Percentiles rank a stretch among this genome's conserved stretches.
Evolutionary conservation across 441 rosid species (phyloP).

Genomic region (Pelargonium cotyledonis): DNA sequence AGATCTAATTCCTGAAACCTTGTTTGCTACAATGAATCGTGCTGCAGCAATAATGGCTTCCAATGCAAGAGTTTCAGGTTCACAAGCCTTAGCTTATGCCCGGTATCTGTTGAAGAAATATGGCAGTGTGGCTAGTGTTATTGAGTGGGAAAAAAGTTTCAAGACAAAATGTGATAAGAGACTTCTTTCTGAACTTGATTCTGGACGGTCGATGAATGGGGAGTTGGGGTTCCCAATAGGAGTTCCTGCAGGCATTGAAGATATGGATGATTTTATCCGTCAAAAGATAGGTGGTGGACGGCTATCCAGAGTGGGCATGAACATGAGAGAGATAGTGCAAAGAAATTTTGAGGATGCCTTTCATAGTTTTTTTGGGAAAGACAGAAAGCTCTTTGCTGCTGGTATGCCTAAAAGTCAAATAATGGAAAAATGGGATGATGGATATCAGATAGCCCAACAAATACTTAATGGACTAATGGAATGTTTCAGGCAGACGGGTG

Average conservation of each 20-base stretch:
- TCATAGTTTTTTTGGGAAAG: constrained; percentile 47
- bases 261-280: constrained; percentile 81
- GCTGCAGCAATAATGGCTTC: constrained; percentile 56
- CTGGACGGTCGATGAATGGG: constrained; percentile 59
- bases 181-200: constrained; percentile 88
- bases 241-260: constrained; percentile 79
- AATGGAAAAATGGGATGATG: constrained; percentile 65
- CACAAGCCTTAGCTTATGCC: constrained; percentile 64
- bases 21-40: constrained; percentile 62
- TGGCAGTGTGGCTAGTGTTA: constrained; percentile 61
- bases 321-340: constrained; percentile 78
- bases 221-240: constrained; percentile 82
- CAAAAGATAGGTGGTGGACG: constrained; percentile 70
- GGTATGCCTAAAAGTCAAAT: constrained; percentile 45
- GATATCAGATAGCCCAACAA: constrained; percentile 77
- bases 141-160: constrained; percentile 82
- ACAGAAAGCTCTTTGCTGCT: constrained; percentile 54
- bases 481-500: constrained; percentile 82
- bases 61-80: constrained; percentile 65
- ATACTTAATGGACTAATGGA: constrained; percentile 71
- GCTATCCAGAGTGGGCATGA: constrained; percentile 74
- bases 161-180: constrained; percentile 70
- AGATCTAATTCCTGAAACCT: constrained; percentile 84
- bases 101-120: constrained; percentile 76
- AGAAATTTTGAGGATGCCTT: constrained; percentile 67